Conservation (phyloP, 129 eudicot genomes). For the Lactuca saligna region DNA sequence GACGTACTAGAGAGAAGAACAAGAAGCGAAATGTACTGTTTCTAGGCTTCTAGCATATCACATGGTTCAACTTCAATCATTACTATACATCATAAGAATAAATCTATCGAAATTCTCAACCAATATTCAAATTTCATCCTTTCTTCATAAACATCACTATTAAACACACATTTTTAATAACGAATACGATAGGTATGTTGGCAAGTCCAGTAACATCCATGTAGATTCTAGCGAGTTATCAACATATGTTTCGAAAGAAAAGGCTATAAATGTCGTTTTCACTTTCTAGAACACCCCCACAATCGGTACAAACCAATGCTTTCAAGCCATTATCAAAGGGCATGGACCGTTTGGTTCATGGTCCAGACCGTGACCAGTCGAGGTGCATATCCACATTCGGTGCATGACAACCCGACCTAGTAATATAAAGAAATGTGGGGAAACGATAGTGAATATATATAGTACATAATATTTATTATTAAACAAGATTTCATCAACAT, state of each 20-base stretch:
- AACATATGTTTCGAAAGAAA: slow-evolving; percentile 19
- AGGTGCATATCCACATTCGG: slow-evolving; percentile 14
- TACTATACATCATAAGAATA: not conserved
- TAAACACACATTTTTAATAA: not conserved
- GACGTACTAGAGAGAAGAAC: not conserved
- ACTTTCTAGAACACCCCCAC: not conserved
- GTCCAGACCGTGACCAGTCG: slow-evolving; percentile 13
- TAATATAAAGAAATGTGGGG: slow-evolving; percentile 15
- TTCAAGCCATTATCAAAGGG: slow-evolving; percentile 21
- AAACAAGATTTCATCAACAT: not conserved
- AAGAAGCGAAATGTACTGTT: not conserved
- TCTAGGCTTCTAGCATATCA: not conserved
- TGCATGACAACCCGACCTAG: slow-evolving; percentile 17
- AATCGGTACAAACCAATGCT: slow-evolving; percentile 11
- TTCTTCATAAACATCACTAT: not conserved
- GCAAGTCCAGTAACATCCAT: slow-evolving; percentile 11
- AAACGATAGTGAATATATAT: not conserved
- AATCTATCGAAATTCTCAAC: not conserved
- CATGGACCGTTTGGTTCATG: slow-evolving; percentile 19
- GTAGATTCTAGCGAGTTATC: slow-evolving; percentile 3
- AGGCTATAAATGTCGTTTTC: not conserved
- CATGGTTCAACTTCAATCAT: not conserved
- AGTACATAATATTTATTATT: slow-evolving; percentile 1
- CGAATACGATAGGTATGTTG: slow-evolving; percentile 6
- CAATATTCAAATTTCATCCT: not conserved